A percentile compares a stretch with the other conserved stretches of the same genome.
phyloP scores from a whole-genome alignment of 2,329 filamentous ascomycete species.

The Acephala macrosclerotiorum region DNA sequence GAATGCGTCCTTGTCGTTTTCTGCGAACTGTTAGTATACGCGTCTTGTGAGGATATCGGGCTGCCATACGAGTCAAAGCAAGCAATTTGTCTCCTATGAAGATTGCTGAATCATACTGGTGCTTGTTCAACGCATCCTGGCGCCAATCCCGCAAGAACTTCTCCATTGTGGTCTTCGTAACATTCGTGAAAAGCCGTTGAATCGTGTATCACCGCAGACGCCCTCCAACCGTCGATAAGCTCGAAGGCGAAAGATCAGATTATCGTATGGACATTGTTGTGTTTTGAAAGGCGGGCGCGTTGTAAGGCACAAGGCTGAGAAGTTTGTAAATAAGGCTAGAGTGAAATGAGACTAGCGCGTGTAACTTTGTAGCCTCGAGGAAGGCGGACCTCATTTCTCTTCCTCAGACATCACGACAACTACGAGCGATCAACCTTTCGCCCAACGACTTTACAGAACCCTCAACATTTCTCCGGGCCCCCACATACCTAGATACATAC shows the following conservation, averaged over 20 bases:
- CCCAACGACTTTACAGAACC: not conserved
- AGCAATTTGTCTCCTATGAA: slow-evolving; percentile 98
- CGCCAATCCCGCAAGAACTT: slow-evolving; percentile 92
- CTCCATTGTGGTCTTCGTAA: slow-evolving; percentile 69
- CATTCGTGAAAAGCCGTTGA: slow-evolving; percentile 1
- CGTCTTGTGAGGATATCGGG: slow-evolving; percentile 12
- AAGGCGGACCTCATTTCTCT: not conserved
- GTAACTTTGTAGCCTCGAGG: not conserved
- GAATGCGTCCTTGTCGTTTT: slow-evolving; percentile 92
- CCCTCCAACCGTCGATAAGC: not conserved
- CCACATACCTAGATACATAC: not conserved
- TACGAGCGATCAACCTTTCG: not conserved
- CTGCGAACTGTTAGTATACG: slow-evolving; percentile 55
- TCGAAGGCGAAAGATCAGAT: not conserved
- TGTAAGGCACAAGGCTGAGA: slow-evolving; percentile 1
- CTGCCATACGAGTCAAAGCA: slow-evolving; percentile 83
- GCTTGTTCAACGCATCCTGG: slow-evolving; percentile 93
- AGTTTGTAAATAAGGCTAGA: not conserved
- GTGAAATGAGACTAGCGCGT: not conserved
- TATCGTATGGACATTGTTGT: not conserved
- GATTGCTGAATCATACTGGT: slow-evolving; percentile 95
- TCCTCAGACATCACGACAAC: not conserved
- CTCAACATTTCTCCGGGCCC: not conserved
- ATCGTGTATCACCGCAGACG: not conserved
- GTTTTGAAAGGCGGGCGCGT: not conserved